phyloP scores from a whole-genome alignment of 495 filamentous ascomycete species.

The Aspergillus avenaceus region DNA sequence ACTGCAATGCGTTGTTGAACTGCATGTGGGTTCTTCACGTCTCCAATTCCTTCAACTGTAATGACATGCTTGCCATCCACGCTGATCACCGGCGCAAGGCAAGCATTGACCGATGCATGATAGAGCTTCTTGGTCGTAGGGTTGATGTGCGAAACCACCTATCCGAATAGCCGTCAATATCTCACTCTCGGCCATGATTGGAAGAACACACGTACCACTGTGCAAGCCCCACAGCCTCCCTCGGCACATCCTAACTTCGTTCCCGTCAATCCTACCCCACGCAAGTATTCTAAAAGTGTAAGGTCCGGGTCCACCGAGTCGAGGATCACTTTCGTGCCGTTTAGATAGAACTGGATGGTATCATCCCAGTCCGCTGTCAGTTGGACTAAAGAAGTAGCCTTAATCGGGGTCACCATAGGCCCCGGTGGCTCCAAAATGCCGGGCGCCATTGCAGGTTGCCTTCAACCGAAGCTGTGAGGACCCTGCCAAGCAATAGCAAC shows the following conservation, averaged over 20 bases:
- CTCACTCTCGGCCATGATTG: not conserved
- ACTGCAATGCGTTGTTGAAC: conserved; percentile 87
- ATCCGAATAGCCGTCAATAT: conserved; percentile 15
- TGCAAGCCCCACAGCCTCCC: conserved; percentile 95
- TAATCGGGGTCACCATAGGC: conserved; percentile 44
- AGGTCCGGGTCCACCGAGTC: conserved; percentile 84
- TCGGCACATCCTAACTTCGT: conserved; percentile 81
- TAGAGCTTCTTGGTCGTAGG: conserved; percentile 85
- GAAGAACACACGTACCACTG: conserved; percentile 55
- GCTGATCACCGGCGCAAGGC: conserved; percentile 84
- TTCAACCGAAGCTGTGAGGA: not conserved
- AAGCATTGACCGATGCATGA: conserved; percentile 91
- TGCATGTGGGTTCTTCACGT: conserved; percentile 81
- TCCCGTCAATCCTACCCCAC: conserved; percentile 82
- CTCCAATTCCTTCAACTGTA: conserved; percentile 96
- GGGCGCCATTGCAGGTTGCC: conserved; percentile 52
- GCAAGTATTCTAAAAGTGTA: conserved; percentile 88
- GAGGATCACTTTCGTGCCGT: conserved; percentile 84
- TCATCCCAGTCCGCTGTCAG: conserved; percentile 64
- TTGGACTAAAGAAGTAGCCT: conserved; percentile 42
- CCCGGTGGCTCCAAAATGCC: conserved; percentile 42
- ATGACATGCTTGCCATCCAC: conserved; percentile 98
- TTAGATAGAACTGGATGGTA: conserved; percentile 82
- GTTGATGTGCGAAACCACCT: conserved; percentile 87
- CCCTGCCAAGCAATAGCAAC: conserved; percentile 1